Percentiles rank a stretch among this genome's conserved stretches.
phyloP scores from a whole-genome alignment of 106 monocot genomes.

The Vanilla planifolia region DNA sequence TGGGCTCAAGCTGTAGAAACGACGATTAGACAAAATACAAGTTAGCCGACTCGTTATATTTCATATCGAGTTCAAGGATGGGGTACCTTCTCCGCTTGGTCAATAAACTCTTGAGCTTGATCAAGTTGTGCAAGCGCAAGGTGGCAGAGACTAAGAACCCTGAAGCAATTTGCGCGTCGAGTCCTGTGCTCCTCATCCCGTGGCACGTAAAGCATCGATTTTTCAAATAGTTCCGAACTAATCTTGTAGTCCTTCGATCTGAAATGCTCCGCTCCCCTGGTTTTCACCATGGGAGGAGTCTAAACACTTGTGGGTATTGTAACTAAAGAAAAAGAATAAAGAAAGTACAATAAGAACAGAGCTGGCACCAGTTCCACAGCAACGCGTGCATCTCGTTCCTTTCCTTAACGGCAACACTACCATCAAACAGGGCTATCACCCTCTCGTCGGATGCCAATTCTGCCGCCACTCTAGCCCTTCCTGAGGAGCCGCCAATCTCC shows the following conservation, averaged over 20 bases:
- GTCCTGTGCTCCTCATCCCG: constrained; percentile 58
- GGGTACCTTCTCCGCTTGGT: constrained; percentile 80
- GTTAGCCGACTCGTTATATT: neutral
- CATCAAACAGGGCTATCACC: constrained; percentile 53
- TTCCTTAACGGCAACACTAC: constrained; percentile 31
- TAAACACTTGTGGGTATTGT: neutral
- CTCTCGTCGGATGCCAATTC: constrained; percentile 74
- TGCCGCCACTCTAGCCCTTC: constrained; percentile 46
- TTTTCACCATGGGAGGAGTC: neutral
- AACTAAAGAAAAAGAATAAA: neutral
- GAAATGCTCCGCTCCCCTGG: constrained; percentile 88
- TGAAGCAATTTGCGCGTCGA: constrained; percentile 77
- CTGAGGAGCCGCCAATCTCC: constrained; percentile 31
- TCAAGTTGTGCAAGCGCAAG: constrained; percentile 68
- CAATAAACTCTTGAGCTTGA: constrained; percentile 77
- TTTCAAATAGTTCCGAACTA: constrained; percentile 80
- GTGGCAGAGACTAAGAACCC: constrained; percentile 83
- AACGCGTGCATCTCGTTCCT: constrained; percentile 69
- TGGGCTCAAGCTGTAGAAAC: constrained; percentile 75
- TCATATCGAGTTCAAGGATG: neutral
- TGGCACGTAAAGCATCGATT: constrained; percentile 85
- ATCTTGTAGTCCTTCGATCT: constrained; percentile 52
- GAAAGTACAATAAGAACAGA: neutral
- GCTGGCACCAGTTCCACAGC: constrained; percentile 85
- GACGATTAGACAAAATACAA: neutral